These are phyloP conservation scores for Gynostemma pentaphyllum DNA, from an alignment of 306 rosid genomes.

Conservation along the genomic window DNA sequence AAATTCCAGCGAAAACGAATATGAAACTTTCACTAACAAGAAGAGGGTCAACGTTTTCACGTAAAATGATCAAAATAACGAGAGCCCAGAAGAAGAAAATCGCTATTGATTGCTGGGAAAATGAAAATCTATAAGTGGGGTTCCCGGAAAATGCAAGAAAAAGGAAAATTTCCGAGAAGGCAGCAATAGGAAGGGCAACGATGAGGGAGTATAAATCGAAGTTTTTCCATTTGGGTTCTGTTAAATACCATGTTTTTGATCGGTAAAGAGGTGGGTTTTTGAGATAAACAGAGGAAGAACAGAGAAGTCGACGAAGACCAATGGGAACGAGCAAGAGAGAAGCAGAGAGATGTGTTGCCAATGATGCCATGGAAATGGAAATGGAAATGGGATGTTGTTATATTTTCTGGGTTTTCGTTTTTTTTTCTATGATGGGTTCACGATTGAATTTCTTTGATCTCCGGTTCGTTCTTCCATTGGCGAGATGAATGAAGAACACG, in stretches of 20 bases:
- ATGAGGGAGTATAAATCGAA: slow-evolving; percentile 53
- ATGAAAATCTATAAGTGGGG: slow-evolving; percentile 51
- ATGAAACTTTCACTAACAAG: slow-evolving; percentile 23
- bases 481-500: too few relatives aligned
- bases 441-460: too few relatives aligned
- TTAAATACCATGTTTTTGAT: slow-evolving; percentile 66
- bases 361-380: slow-evolving; percentile 49
- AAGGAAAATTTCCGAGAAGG: slow-evolving; percentile 49
- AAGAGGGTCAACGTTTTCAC: slow-evolving; percentile 26
- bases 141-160: slow-evolving; percentile 51
- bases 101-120: slow-evolving; percentile 49
- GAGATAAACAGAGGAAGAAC: slow-evolving; percentile 63
- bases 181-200: slow-evolving; percentile 56
- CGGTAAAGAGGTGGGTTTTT: slow-evolving; percentile 58
- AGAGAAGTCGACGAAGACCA: slow-evolving; percentile 59
- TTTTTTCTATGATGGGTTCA: neutral
- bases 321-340: slow-evolving; percentile 48
- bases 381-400: too few relatives aligned
- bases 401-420: neutral
- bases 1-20: slow-evolving; percentile 26
- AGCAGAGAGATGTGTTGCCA: slow-evolving; percentile 61
- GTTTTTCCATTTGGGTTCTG: slow-evolving; percentile 63
- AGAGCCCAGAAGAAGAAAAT: slow-evolving; percentile 61
- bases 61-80: slow-evolving; percentile 28
- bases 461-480: too few relatives aligned